Conservation (phyloP, 306 rosid species). For the Castanopsis chinensis region DNA sequence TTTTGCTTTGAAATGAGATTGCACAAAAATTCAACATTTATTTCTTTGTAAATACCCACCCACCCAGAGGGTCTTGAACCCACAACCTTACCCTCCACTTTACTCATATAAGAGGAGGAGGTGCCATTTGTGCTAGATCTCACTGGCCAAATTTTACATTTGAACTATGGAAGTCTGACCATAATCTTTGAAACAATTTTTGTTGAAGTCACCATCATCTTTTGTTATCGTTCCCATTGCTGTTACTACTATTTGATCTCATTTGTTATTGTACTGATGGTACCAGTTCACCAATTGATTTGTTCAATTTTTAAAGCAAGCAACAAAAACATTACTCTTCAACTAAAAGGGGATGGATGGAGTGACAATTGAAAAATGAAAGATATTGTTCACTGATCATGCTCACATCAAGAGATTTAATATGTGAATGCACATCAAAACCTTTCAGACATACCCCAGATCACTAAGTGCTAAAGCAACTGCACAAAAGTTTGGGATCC, state of each 20-base stretch:
- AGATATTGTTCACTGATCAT: not conserved
- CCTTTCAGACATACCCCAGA: conserved; percentile 63
- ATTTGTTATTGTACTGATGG: not conserved
- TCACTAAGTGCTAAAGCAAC: conserved; percentile 88
- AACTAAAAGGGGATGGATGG: not conserved
- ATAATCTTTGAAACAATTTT: not conserved
- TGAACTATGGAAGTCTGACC: not conserved
- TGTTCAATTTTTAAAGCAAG: not conserved
- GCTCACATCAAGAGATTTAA: not conserved
- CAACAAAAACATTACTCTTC: not conserved
- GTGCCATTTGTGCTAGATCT: too few species aligned
- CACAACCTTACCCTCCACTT: too few species aligned
- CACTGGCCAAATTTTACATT: too few species aligned
- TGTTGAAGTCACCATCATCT: not conserved
- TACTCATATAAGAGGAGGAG: too few species aligned
- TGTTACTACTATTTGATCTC: not conserved
- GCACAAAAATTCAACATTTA: too few species aligned
- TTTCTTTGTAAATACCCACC: too few species aligned
- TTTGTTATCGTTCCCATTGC: not conserved
- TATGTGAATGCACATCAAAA: conserved; percentile 9
- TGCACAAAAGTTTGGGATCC: conserved; percentile 90
- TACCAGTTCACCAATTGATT: not conserved
- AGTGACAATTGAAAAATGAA: not conserved
- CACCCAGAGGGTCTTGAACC: too few species aligned
- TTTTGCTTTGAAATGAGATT: too few species aligned